Conservation (phyloP, 176 grass and related monocot species). For the Rhynchospora tenuis region DNA sequence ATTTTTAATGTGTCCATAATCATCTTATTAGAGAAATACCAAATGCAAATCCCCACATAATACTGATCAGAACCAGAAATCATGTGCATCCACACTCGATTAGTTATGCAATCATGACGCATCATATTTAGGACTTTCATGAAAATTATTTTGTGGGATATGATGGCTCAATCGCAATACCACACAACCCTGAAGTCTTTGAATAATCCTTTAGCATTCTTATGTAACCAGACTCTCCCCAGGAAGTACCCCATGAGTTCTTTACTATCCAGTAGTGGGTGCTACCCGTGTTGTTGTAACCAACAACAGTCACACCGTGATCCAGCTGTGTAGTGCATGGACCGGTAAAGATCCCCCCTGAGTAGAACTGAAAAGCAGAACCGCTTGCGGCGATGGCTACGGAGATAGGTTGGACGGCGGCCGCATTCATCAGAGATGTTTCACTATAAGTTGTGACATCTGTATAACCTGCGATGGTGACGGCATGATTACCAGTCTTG, state of each 20-base stretch:
- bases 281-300: not conserved
- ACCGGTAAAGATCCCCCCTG: constrained; percentile 1
- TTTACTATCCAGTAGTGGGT: constrained; percentile 12
- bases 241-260: constrained; percentile 1
- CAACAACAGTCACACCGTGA: constrained; percentile 6
- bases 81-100: no score
- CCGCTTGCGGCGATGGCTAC: no score
- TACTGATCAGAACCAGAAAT: not conserved
- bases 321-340: not conserved
- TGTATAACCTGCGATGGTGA: no score
- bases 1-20: no score
- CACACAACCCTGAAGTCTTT: constrained; percentile 2
- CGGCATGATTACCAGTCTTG: no score
- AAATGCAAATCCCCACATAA: not conserved
- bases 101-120: no score
- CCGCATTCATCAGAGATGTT: no score
- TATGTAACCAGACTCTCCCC: constrained; percentile 15
- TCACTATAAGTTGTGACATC: no score
- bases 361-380: constrained; percentile 5
- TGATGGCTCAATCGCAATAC: not conserved
- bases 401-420: no score
- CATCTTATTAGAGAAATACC: not conserved
- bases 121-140: not conserved
- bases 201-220: constrained; percentile 21
- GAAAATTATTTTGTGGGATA: not conserved